These are phyloP conservation scores for Castanea mollissima DNA, from an alignment of 306 rosid species.

Conservation along the genomic window DNA sequence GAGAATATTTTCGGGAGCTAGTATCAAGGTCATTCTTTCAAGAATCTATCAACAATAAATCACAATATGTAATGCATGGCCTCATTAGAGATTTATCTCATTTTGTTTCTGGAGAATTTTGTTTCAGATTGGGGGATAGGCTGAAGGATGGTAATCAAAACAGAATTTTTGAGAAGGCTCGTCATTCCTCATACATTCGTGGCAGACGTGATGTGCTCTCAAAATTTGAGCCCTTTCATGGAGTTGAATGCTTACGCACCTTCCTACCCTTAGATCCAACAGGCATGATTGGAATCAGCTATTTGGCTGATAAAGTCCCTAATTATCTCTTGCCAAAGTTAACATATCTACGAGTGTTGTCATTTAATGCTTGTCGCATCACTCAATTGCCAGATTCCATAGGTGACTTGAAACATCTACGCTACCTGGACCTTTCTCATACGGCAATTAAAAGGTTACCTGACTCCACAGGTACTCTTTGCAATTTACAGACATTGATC, in stretches of 20 bases:
- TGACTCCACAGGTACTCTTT: conserved; percentile 22
- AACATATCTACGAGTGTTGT: conserved; percentile 24
- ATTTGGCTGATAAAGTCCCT: conserved; percentile 30
- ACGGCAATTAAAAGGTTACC: conserved; percentile 31
- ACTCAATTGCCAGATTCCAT: conserved; percentile 28
- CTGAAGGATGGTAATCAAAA: neutral
- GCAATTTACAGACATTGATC: conserved; percentile 32
- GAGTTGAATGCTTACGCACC: conserved; percentile 26
- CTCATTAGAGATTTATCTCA: conserved; percentile 28
- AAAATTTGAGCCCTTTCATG: conserved; percentile 26
- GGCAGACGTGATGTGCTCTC: conserved; percentile 19
- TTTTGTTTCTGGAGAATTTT: conserved; percentile 33
- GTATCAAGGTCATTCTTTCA: conserved; percentile 32
- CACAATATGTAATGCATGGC: conserved; percentile 23
- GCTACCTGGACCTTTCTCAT: conserved; percentile 29
- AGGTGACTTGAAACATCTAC: conserved; percentile 28
- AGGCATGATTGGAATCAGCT: conserved; percentile 27
- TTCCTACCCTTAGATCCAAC: conserved; percentile 36
- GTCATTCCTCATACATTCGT: conserved; percentile 32
- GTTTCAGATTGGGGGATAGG: conserved; percentile 25
- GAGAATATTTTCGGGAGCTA: conserved; percentile 35
- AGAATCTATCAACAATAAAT: conserved; percentile 1
- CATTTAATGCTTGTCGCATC: conserved; percentile 30
- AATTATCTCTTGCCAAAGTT: conserved; percentile 19
- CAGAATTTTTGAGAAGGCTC: conserved; percentile 27